These are phyloP conservation scores for Pugionium cornutum DNA, from an alignment of 345 rosid genomes.

Conservation along the genomic window DNA sequence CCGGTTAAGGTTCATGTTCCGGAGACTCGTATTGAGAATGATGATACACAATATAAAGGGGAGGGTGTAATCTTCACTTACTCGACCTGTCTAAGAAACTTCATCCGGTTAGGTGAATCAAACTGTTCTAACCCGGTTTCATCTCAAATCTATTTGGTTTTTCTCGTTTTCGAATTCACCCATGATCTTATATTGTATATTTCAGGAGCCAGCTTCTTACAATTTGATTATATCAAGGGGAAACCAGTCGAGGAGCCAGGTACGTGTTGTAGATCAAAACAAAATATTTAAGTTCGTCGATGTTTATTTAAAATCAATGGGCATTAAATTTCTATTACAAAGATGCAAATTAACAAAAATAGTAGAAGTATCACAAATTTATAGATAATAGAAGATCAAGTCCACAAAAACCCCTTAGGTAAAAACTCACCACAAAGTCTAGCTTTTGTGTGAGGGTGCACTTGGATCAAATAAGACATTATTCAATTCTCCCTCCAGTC, in stretches of 20 bases:
- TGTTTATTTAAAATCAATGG: no score
- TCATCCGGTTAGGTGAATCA: constrained; percentile 55
- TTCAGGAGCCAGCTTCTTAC: constrained; percentile 36
- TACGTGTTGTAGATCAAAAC: neutral
- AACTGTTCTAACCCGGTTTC: neutral
- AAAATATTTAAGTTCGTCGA: neutral
- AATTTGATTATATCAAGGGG: constrained; percentile 16
- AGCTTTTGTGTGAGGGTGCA: no score
- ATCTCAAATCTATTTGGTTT: neutral
- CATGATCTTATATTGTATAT: constrained; percentile 3
- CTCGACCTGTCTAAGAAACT: constrained; percentile 67
- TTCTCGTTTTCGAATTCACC: neutral
- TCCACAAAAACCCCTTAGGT: no score
- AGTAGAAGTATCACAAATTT: no score
- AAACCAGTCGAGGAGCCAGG: constrained; percentile 27
- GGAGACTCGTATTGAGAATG: constrained; percentile 13
- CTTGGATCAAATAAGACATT: no score
- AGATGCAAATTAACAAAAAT: no score
- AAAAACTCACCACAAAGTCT: no score
- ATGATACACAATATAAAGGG: constrained; percentile 18
- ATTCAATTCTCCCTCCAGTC: no score
- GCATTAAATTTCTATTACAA: no score
- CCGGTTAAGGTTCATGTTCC: constrained; percentile 19
- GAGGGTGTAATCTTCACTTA: constrained; percentile 51
- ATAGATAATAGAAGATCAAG: no score